These are phyloP conservation scores for Jatropha curcas DNA, from an alignment of 345 rosid species.

Conservation along the genomic window DNA sequence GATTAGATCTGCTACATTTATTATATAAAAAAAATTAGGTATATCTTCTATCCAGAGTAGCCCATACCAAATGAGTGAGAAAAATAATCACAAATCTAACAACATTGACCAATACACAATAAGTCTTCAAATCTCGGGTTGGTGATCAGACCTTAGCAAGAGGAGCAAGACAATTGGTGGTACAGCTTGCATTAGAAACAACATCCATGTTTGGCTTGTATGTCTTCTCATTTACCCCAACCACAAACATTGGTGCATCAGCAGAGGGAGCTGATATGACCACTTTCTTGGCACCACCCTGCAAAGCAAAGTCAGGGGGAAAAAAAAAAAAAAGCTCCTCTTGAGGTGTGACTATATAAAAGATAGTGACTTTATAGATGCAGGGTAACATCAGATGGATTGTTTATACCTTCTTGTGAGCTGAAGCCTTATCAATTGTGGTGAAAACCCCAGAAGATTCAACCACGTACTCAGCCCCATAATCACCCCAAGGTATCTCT, in stretches of 20 bases:
- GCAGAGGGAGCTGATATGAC: constrained; percentile 98
- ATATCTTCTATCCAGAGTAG: not conserved
- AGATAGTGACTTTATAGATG: not conserved
- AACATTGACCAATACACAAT: not conserved
- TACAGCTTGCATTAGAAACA: constrained; percentile 99
- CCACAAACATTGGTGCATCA: constrained; percentile 99
- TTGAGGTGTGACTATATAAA: not conserved
- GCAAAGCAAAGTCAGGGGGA: constrained; percentile 18
- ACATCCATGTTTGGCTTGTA: constrained; percentile 88
- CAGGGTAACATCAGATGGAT: not conserved
- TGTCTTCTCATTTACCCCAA: constrained; percentile 89
- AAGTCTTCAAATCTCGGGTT: constrained; percentile 14
- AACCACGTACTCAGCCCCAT: constrained; percentile 82
- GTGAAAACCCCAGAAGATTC: constrained; percentile 98
- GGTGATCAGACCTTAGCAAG: constrained; percentile 80
- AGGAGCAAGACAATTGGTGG: constrained; percentile 99
- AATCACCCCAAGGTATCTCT: constrained; percentile 98
- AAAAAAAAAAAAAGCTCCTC: not conserved
- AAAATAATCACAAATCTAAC: not conserved
- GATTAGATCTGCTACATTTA: not conserved
- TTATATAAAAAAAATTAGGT: not conserved
- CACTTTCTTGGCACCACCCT: constrained; percentile 98
- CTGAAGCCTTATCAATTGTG: constrained; percentile 76
- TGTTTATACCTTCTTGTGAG: constrained; percentile 62
- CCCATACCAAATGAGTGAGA: not conserved